phyloP scores from a whole-genome alignment of 78 protist genomes.

The Planoprotostelium fungivorum region DNA sequence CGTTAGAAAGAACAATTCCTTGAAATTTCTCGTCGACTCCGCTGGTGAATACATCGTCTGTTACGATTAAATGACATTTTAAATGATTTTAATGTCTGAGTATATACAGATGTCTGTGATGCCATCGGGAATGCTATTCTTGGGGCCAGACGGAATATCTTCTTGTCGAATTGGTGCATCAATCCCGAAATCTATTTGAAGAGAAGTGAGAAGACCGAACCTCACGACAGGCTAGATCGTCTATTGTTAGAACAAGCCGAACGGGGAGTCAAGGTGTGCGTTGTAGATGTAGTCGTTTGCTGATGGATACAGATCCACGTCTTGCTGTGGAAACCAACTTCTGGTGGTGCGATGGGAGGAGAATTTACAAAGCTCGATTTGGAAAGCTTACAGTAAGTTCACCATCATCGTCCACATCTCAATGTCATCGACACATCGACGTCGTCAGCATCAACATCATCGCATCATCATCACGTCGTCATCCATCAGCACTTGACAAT shows the following conservation, averaged over 20 bases:
- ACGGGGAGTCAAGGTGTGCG: slow-evolving; percentile 62
- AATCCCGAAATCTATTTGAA: slow-evolving; percentile 50
- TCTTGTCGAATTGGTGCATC: slow-evolving; percentile 60
- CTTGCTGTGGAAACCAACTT: not conserved
- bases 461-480: too few relatives aligned
- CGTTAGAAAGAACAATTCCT: not conserved
- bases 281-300: not conserved
- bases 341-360: not conserved
- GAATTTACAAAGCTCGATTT: not conserved
- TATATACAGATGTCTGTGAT: not conserved
- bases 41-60: not conserved
- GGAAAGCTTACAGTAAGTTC: not conserved
- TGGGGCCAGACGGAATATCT: slow-evolving; percentile 40
- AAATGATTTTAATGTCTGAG: not conserved
- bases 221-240: slow-evolving; percentile 43
- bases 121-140: not conserved
- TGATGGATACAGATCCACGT: not conserved
- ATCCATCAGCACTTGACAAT: too few relatives aligned
- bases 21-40: not conserved
- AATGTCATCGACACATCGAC: too few relatives aligned
- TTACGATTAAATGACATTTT: not conserved
- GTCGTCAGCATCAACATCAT: too few relatives aligned
- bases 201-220: slow-evolving; percentile 31
- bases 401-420: too few relatives aligned
- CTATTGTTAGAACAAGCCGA: slow-evolving; percentile 33